Evolutionary conservation across 202 grass and related monocot species (phyloP), one percentile per base, ranked within the genome.

Genomic region (Eragrostis tef): DNA sequence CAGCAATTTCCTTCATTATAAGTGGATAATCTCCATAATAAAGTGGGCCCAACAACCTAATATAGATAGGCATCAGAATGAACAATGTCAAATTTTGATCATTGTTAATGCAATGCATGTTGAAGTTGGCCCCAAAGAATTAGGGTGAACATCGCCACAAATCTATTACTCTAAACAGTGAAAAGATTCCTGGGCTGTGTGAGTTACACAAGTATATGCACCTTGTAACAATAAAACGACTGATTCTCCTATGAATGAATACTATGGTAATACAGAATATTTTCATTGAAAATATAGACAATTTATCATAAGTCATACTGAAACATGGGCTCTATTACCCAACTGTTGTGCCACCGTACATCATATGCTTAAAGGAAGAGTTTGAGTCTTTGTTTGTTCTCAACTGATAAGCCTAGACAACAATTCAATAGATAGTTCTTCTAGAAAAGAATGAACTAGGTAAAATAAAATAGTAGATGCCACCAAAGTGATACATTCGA

Each of bases 41-140:
- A 70, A 91, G 74, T 29, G 89, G 89, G 71, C 72, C 36, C 54
- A 91, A 39, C 60, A 91, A 91, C 89, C 89, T 91, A 75, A 47
- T 36, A 49, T 14, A 58, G 4, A 83, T 60, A 83, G 47, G 49
- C 53, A 47, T 11, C 14, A 39, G 8, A 27, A 34, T 61, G 20
- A 47, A 65, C 0, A 34, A 75, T 26, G 34, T 1, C 22, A 31
- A 22, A 27, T 45, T 47, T 11, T 75, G 20, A 67, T 24, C 36
- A 57, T 52, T 64, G 12, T 64, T n/a, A 45, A 39, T 31, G 7
- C 49, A 45, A 66, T 11, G 10, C 63, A 79, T 21, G 15, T 19
- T 9, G 52, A 29, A 5, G 53, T 25, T 54, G 39, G 43, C 5
- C 0, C 74, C 43, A 15, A 3, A 0, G 45, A 74, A n/a, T 54